Conservation (phyloP, 2,329 filamentous ascomycete species). For the Camillea tinctor region DNA sequence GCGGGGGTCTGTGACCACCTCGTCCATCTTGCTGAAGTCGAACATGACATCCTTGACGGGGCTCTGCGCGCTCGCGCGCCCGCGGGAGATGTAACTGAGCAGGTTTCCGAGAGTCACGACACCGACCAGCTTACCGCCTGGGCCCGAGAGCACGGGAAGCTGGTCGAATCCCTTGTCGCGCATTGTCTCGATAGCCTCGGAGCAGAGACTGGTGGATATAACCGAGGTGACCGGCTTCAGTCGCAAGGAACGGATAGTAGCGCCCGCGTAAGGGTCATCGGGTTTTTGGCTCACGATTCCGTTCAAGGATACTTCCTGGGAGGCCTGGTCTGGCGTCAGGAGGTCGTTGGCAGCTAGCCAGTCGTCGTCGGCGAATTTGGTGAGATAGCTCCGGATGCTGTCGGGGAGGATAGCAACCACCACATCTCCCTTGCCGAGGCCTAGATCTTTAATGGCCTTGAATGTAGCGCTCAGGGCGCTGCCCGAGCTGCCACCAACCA, state of each 20-base stretch:
- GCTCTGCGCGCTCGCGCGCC: slow-evolving; percentile 71
- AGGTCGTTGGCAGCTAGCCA: slow-evolving; percentile 98
- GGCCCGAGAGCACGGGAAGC: slow-evolving; percentile 78
- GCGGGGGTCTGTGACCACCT: slow-evolving; percentile 86
- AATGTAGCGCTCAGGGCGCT: slow-evolving; percentile 84
- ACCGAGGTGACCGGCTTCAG: slow-evolving; percentile 94
- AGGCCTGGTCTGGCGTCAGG: slow-evolving; percentile 55
- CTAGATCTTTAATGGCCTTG: slow-evolving; percentile 71
- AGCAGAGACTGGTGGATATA: slow-evolving; percentile 66
- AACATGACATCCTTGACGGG: slow-evolving; percentile 93
- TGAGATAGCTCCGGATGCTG: slow-evolving; percentile 94
- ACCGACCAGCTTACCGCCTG: slow-evolving; percentile 74
- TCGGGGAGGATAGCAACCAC: slow-evolving; percentile 92
- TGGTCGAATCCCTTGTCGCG: slow-evolving; percentile 98
- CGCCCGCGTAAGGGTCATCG: slow-evolving; percentile 70
- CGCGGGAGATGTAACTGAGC: slow-evolving; percentile 82
- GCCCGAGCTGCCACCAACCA: slow-evolving; percentile 91
- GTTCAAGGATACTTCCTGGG: slow-evolving; percentile 43
- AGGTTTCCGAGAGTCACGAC: slow-evolving; percentile 94
- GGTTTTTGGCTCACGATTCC: slow-evolving; percentile 36
- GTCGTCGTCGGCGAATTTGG: slow-evolving; percentile 98
- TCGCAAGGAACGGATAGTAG: slow-evolving; percentile 78
- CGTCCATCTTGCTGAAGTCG: slow-evolving; percentile 82
- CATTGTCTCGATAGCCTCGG: slow-evolving; percentile 95
- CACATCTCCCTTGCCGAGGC: slow-evolving; percentile 78